phyloP scores from a whole-genome alignment of 1,284 basidiomycete species.

The Cryptococcus sp. region DNA sequence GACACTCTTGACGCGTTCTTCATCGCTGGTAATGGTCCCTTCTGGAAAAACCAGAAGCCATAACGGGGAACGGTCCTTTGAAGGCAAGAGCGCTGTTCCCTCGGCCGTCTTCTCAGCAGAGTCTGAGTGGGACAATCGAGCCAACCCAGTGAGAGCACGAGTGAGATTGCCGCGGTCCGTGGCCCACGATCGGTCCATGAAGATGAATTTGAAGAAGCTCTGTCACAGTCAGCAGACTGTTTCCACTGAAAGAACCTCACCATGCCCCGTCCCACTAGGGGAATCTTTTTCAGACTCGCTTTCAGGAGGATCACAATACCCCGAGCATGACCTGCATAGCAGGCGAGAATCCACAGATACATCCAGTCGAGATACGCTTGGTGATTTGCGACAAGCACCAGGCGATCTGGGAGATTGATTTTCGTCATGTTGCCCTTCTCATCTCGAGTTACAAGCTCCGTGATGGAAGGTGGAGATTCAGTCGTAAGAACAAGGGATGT shows the following conservation, averaged over 20 bases:
- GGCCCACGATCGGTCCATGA: conserved; percentile 82
- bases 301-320: conserved; percentile 88
- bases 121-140: conserved; percentile 62
- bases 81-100: conserved; percentile 1
- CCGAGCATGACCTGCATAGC: conserved; percentile 65
- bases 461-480: conserved; percentile 40
- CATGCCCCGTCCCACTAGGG: conserved; percentile 82
- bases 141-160: conserved; percentile 33
- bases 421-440: conserved; percentile 60
- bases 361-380: conserved; percentile 84
- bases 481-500: conserved; percentile 70
- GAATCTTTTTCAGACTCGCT: conserved; percentile 82
- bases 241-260: conserved; percentile 17
- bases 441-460: conserved; percentile 58
- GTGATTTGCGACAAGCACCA: conserved; percentile 78
- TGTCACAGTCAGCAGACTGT: conserved; percentile 5
- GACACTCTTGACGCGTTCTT: conserved; percentile 79
- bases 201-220: conserved; percentile 91
- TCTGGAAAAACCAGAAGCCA: conserved; percentile 89
- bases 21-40: conserved; percentile 80
- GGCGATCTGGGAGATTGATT: conserved; percentile 72
- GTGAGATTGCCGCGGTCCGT: conserved; percentile 68
- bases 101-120: conserved; percentile 29
- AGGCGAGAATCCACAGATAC: conserved; percentile 85
- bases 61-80: conserved; percentile 66